Percentiles rank a stretch among this genome's conserved stretches.
These are phyloP conservation scores for Arthroderma sp. DNA, from an alignment of 2,329 filamentous ascomycete genomes.

Conservation along the genomic window DNA sequence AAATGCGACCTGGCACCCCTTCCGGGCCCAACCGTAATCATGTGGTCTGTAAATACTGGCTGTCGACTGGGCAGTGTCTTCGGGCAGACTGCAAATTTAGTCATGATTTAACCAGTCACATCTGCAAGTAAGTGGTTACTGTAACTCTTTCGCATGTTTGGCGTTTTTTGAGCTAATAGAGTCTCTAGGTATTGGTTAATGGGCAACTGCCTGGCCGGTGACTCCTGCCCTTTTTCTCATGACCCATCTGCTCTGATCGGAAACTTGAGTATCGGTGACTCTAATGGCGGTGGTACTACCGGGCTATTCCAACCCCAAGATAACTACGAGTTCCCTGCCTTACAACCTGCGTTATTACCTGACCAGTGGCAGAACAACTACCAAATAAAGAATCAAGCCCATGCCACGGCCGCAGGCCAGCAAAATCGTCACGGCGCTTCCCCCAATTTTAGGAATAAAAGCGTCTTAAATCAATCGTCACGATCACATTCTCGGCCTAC, in stretches of 20 bases:
- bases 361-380: constrained; percentile 46
- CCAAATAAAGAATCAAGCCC: constrained; percentile 15
- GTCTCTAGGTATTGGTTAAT: constrained; percentile 73
- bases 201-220: constrained; percentile 86
- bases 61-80: constrained; percentile 89
- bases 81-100: constrained; percentile 94
- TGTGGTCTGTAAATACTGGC: constrained; percentile 92
- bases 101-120: constrained; percentile 85
- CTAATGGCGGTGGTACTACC: constrained; percentile 24
- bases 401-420: background rate
- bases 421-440: constrained; percentile 11
- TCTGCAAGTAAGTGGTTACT: constrained; percentile 77
- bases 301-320: constrained; percentile 70
- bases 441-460: constrained; percentile 32
- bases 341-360: constrained; percentile 44
- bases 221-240: constrained; percentile 93
- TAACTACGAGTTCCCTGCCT: constrained; percentile 63
- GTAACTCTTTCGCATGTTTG: background rate
- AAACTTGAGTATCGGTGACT: constrained; percentile 49
- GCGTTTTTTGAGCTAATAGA: constrained; percentile 1
- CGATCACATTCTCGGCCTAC: constrained; percentile 69
- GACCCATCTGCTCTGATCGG: constrained; percentile 79
- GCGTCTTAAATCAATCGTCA: constrained; percentile 40
- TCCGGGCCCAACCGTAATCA: constrained; percentile 64
- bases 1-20: constrained; percentile 61